phyloP scores from a whole-genome alignment of 306 rosid species.

The Pyrus pyrifolia region DNA sequence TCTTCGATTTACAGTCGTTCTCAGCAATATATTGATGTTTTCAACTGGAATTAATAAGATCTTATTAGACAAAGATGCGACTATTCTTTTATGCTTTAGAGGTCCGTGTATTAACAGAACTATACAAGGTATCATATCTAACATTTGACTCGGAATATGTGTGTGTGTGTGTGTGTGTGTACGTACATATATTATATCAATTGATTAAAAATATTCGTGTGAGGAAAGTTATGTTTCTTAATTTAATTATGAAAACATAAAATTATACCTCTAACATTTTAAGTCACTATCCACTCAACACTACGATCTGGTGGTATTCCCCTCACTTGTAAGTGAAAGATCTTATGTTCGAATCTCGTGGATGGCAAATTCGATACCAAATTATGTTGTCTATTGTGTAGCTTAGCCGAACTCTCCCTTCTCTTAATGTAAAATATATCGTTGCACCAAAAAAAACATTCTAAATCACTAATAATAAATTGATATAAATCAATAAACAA shows the following conservation, averaged over 20 bases:
- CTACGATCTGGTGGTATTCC: rapidly evolving
- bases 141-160: neutral
- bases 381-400: no score
- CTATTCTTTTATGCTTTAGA: neutral
- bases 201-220: neutral
- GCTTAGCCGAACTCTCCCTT: no score
- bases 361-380: no score
- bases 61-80: neutral
- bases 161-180: neutral
- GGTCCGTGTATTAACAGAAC: neutral
- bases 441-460: neutral
- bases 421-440: no score
- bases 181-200: neutral
- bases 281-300: neutral
- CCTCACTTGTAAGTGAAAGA: no score
- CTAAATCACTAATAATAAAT: neutral
- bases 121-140: neutral
- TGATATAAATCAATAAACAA: neutral
- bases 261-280: neutral
- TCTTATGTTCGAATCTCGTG: no score
- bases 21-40: neutral
- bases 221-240: neutral
- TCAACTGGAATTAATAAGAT: neutral
- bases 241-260: neutral
- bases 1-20: neutral